A percentile compares a stretch with the other conserved stretches of the same genome.
Conservation (phyloP, 768 basidiomycete genomes). For the Amanita thiersii region DNA sequence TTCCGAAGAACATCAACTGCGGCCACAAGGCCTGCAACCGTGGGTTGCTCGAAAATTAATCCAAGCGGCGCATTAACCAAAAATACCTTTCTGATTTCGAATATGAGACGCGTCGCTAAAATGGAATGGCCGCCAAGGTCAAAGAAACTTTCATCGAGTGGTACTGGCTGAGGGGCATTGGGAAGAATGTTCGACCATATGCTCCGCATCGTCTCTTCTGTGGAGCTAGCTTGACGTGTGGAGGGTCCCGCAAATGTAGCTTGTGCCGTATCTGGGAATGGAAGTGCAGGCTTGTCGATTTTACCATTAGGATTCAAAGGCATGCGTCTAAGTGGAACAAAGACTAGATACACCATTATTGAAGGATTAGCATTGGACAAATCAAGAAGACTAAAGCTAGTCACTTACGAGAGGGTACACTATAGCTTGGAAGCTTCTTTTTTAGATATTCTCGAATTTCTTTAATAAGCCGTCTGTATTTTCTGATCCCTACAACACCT, state of each 20-base stretch:
- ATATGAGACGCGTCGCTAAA: constrained; percentile 92
- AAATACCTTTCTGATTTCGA: constrained; percentile 91
- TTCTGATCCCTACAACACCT: constrained; percentile 69
- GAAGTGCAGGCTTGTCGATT: constrained; percentile 95
- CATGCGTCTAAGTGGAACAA: constrained; percentile 91
- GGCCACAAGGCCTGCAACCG: constrained; percentile 65
- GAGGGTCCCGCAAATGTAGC: constrained; percentile 31
- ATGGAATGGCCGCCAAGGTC: constrained; percentile 98
- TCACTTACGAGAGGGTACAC: constrained; percentile 77
- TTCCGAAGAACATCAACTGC: constrained; percentile 71
- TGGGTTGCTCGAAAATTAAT: constrained; percentile 86
- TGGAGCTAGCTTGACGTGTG: constrained; percentile 43
- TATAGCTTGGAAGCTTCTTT: constrained; percentile 93
- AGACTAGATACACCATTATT: constrained; percentile 44
- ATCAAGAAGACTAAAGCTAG: constrained; percentile 7
- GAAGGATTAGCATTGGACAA: neutral
- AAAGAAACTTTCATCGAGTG: constrained; percentile 92
- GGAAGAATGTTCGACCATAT: constrained; percentile 84
- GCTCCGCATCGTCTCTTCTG: constrained; percentile 72
- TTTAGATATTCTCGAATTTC: constrained; percentile 93
- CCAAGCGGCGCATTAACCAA: constrained; percentile 87
- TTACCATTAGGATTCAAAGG: constrained; percentile 99
- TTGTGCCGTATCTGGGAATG: constrained; percentile 95
- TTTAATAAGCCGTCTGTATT: constrained; percentile 83
- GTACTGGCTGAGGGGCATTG: constrained; percentile 67